A percentile compares a stretch with the other conserved stretches of the same genome.
Conservation (phyloP, 352 stramenopile species). For the Globisporangium rhizosaccharum region DNA sequence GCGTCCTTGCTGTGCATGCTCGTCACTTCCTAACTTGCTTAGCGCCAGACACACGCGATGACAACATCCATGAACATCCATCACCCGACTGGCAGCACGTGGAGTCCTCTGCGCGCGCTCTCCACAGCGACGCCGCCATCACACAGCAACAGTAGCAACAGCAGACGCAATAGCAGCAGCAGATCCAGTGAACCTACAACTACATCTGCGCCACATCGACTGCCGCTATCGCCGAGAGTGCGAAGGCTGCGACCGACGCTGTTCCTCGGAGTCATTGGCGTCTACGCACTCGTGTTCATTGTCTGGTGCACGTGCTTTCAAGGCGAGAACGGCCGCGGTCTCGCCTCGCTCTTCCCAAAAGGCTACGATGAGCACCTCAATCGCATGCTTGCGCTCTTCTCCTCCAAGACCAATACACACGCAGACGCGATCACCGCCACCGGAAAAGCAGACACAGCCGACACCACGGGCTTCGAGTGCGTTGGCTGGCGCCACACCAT, state of each 20-base stretch:
- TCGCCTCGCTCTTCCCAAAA: conserved; percentile 7
- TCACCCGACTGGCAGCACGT: no score
- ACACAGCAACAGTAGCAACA: not conserved
- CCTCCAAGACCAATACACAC: not conserved
- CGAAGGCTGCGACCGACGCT: conserved; percentile 6
- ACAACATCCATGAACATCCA: no score
- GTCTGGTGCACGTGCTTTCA: conserved; percentile 14
- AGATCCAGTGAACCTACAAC: no score
- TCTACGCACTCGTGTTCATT: conserved; percentile 17
- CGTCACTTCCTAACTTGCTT: no score
- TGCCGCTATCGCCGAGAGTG: not conserved
- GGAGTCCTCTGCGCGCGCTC: no score
- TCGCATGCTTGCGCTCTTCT: conserved; percentile 14
- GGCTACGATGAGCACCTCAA: conserved; percentile 15
- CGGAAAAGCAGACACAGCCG: not conserved
- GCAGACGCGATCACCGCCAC: not conserved
- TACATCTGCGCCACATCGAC: conserved; percentile 8
- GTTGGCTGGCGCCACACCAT: conserved; percentile 46
- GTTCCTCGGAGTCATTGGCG: conserved; percentile 13
- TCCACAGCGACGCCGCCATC: not conserved
- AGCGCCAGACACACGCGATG: no score
- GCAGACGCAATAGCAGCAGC: no score
- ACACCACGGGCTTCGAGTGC: conserved; percentile 20
- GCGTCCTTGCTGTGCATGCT: no score
- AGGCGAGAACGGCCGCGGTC: not conserved